These are phyloP conservation scores for Penicillium janthinellum DNA, from an alignment of 2,329 filamentous ascomycete genomes.

Conservation along the genomic window DNA sequence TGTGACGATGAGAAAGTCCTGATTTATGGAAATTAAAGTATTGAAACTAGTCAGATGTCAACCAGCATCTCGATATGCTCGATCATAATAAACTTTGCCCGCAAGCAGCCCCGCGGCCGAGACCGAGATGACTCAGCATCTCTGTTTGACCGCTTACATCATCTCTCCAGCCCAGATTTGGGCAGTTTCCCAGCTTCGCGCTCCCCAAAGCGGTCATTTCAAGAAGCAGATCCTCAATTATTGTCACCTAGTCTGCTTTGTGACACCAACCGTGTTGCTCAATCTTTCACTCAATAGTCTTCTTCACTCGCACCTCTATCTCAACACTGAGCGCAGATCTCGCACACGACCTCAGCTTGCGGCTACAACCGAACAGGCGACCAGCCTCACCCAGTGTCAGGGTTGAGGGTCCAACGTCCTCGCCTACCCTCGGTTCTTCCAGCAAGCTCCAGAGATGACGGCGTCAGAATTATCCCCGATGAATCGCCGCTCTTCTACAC, in stretches of 20 bases:
- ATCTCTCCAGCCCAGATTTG: conserved; percentile 11
- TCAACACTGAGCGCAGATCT: neutral
- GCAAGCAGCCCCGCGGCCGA: neutral
- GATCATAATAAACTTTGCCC: neutral
- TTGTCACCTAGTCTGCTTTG: neutral
- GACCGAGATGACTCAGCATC: conserved; percentile 18
- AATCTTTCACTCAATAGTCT: neutral
- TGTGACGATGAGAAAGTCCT: neutral
- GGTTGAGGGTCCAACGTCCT: conserved; percentile 6
- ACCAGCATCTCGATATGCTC: neutral
- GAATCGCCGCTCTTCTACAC: conserved; percentile 46
- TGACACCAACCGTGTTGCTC: neutral
- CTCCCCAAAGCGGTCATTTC: conserved; percentile 3
- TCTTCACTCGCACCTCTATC: too few species aligned
- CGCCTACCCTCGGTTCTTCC: conserved; percentile 1
- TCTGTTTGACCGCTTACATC: conserved; percentile 23
- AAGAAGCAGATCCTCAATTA: neutral
- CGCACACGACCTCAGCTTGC: conserved; percentile 11
- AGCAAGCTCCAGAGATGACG: conserved; percentile 28
- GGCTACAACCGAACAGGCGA: conserved; percentile 8
- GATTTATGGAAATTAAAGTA: too few species aligned
- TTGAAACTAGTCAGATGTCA: neutral
- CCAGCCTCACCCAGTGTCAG: conserved; percentile 11
- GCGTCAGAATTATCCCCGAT: conserved; percentile 34
- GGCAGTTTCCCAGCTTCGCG: conserved; percentile 10